phyloP scores from a whole-genome alignment of 1,139 yeast genomes.

The Yamadazyma spencermartinsiae region DNA sequence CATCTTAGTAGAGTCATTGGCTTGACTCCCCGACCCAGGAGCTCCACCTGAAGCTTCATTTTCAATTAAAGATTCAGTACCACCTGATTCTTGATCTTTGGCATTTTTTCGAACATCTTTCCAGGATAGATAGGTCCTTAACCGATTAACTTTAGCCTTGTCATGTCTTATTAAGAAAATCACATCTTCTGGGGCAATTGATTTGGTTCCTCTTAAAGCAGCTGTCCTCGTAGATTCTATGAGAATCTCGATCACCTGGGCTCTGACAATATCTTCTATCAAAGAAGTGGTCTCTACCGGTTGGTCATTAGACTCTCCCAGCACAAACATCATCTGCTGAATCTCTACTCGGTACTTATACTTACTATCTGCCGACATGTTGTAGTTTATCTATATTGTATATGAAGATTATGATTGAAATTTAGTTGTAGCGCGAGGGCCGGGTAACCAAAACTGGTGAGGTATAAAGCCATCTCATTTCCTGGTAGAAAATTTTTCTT shows the following conservation, averaged over 20 bases:
- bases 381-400: not conserved
- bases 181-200: slow-evolving; percentile 89
- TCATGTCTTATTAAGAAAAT: slow-evolving; percentile 92
- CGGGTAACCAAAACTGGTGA: slow-evolving; percentile 8
- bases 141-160: slow-evolving; percentile 87
- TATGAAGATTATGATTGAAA: not conserved
- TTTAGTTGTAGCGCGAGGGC: slow-evolving; percentile 3
- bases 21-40: slow-evolving; percentile 21
- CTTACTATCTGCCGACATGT: slow-evolving; percentile 39
- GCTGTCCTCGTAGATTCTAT: slow-evolving; percentile 81
- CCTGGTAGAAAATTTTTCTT: slow-evolving; percentile 3
- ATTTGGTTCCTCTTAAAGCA: slow-evolving; percentile 74
- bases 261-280: slow-evolving; percentile 92
- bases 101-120: slow-evolving; percentile 97
- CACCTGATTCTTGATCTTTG: slow-evolving; percentile 89
- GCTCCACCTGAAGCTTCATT: slow-evolving; percentile 37
- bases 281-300: slow-evolving; percentile 87
- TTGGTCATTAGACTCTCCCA: slow-evolving; percentile 93
- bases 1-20: slow-evolving; percentile 56
- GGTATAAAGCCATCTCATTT: slow-evolving; percentile 10
- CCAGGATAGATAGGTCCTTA: slow-evolving; percentile 92
- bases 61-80: slow-evolving; percentile 56
- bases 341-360: slow-evolving; percentile 82
- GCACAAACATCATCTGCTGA: slow-evolving; percentile 98
- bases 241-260: slow-evolving; percentile 90